phyloP scores from a whole-genome alignment of 1,139 yeast genomes.

The Lodderomyces pseudojiufengensis region DNA sequence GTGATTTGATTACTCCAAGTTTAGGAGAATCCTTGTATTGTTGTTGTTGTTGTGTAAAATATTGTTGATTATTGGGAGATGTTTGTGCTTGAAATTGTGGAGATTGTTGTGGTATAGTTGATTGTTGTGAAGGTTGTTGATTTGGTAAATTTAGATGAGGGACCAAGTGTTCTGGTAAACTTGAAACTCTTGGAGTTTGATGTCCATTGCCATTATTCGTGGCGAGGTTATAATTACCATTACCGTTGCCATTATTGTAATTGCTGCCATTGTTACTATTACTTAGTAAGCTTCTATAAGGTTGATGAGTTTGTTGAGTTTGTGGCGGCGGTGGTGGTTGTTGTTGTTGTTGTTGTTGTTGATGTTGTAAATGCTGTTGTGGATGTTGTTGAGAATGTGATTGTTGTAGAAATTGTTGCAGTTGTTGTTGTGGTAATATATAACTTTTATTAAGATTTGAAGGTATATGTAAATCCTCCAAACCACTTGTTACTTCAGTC shows the following conservation, averaged over 20 bases:
- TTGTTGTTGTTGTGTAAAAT: slow-evolving; percentile 1
- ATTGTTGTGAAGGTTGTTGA: slow-evolving; percentile 1
- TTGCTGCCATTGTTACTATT: neutral
- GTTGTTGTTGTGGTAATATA: slow-evolving; percentile 5
- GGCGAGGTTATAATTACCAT: too few relatives aligned
- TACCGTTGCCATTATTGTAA: slow-evolving; percentile 2
- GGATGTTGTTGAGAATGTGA: neutral
- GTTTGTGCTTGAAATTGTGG: slow-evolving; percentile 3
- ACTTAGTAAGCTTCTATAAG: neutral
- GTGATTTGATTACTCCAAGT: neutral
- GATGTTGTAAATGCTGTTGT: neutral
- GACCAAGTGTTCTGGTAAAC: slow-evolving; percentile 1
- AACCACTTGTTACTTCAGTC: slow-evolving; percentile 11
- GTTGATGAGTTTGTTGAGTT: slow-evolving; percentile 4
- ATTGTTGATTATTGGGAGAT: slow-evolving; percentile 8
- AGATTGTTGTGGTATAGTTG: slow-evolving; percentile 2
- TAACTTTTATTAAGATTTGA: slow-evolving; percentile 10
- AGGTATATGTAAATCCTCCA: slow-evolving; percentile 14
- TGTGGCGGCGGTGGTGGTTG: slow-evolving; percentile 3
- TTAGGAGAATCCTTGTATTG: slow-evolving; percentile 1
- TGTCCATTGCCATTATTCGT: slow-evolving; percentile 2
- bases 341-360: slow-evolving; percentile 5
- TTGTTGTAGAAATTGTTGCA: slow-evolving; percentile 2
- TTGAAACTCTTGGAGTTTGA: slow-evolving; percentile 1
- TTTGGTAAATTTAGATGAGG: slow-evolving; percentile 1